Conservation (phyloP, 176 grass and related monocot genomes). For the Rhipidocladum racemiflorum region DNA sequence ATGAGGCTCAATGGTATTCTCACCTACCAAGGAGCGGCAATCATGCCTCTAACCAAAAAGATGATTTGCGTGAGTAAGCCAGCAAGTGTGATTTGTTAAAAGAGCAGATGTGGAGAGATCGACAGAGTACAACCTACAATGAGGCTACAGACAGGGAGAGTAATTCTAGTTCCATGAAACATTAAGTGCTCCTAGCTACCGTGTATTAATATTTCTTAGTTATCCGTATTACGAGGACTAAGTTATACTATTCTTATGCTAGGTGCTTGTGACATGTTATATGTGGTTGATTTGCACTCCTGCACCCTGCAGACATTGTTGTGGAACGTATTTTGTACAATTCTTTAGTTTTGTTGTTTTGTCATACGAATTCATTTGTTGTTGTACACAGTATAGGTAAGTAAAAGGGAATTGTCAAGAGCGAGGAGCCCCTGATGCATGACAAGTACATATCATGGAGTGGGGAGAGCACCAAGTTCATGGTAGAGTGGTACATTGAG, state of each 20-base stretch:
- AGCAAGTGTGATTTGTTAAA: neutral
- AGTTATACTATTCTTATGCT: too few species aligned
- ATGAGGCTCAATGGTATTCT: too few species aligned
- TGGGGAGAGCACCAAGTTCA: neutral
- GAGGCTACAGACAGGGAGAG: neutral
- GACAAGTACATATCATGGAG: neutral
- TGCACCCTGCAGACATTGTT: too few species aligned
- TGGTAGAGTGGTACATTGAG: neutral
- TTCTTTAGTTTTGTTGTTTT: neutral
- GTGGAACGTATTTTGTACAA: too few species aligned
- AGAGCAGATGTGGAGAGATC: neutral
- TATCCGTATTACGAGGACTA: too few species aligned
- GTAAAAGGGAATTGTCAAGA: neutral
- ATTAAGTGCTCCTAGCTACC: too few species aligned
- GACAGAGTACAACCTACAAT: neutral
- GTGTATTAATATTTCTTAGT: too few species aligned
- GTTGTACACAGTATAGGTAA: neutral
- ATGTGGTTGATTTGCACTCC: too few species aligned
- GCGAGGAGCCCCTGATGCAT: neutral
- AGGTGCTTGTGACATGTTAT: too few species aligned
- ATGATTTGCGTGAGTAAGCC: neutral
- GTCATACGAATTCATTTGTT: too few species aligned
- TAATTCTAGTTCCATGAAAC: too few species aligned
- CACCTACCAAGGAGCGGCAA: neutral
- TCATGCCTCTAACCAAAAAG: neutral